Evolutionary conservation across 2,329 filamentous ascomycete species (phyloP).

Genomic region (Ceratocystiopsis sp.): DNA sequence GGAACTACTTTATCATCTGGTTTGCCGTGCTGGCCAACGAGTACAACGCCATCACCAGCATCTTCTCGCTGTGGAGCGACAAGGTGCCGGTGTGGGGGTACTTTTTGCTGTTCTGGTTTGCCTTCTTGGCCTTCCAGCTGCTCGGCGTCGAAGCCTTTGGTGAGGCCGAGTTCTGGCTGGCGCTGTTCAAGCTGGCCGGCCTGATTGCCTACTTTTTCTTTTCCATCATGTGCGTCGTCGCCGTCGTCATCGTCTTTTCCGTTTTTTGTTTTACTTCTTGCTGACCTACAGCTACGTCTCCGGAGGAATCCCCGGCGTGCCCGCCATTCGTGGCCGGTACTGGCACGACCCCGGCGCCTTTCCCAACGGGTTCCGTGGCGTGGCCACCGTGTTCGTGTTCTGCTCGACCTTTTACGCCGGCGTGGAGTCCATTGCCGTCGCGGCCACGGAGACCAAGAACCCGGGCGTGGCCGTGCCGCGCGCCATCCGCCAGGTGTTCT

Average conservation of each 20-base stretch:
- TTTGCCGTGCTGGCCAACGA: conserved; percentile 48
- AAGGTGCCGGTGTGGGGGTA: conserved; percentile 46
- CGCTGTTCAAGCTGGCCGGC: conserved; percentile 52
- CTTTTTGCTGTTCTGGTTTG: conserved; percentile 54
- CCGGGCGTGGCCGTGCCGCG: conserved; percentile 36
- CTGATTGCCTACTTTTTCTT: conserved; percentile 59
- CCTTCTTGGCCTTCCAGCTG: conserved; percentile 51
- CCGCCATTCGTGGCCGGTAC: conserved; percentile 50
- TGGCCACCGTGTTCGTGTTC: conserved; percentile 50
- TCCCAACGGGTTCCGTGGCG: conserved; percentile 47
- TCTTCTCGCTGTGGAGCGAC: conserved; percentile 49
- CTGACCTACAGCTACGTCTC: conserved; percentile 33
- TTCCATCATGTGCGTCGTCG: conserved; percentile 33
- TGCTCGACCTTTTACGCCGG: conserved; percentile 57
- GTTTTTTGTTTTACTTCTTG: background rate
- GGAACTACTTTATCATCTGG: conserved; percentile 59
- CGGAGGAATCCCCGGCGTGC: conserved; percentile 45
- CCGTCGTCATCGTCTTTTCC: background rate
- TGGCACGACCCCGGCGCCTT: conserved; percentile 59
- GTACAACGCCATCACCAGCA: conserved; percentile 51
- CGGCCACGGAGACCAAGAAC: conserved; percentile 43
- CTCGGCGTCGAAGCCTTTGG: conserved; percentile 59
- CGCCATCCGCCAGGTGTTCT: conserved; percentile 43
- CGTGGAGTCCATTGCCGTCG: conserved; percentile 45
- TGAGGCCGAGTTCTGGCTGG: conserved; percentile 67